phyloP scores from a whole-genome alignment of 768 basidiomycete genomes.

The Rickenella mellea region DNA sequence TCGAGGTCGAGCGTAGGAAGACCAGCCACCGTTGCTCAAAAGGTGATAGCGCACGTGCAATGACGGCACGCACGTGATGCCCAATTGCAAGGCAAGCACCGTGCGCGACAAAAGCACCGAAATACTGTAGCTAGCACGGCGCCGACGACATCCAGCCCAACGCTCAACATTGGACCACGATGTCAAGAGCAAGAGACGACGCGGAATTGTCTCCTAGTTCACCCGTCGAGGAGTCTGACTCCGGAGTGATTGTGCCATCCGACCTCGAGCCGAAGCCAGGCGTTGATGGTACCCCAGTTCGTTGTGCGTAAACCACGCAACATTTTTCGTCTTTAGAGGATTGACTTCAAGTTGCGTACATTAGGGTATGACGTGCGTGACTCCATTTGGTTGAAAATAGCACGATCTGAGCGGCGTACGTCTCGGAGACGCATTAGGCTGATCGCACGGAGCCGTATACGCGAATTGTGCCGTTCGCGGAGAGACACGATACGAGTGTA shows the following conservation, averaged over 20 bases:
- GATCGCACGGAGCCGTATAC: slow-evolving; percentile 80
- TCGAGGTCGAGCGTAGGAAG: too few species aligned
- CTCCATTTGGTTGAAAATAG: slow-evolving; percentile 7
- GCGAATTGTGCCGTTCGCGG: slow-evolving; percentile 74
- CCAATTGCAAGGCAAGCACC: too few species aligned
- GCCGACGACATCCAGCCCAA: too few species aligned
- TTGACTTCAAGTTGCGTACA: slow-evolving; percentile 8
- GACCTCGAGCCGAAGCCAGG: slow-evolving; percentile 67
- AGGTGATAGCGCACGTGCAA: too few species aligned
- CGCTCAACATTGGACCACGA: too few species aligned
- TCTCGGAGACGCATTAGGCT: slow-evolving; percentile 36
- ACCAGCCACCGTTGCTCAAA: too few species aligned
- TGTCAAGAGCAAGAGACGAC: too few species aligned
- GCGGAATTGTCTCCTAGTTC: slow-evolving; percentile 22
- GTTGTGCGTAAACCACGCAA: slow-evolving; percentile 55
- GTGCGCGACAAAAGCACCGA: too few species aligned
- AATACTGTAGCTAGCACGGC: too few species aligned
- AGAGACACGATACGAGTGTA: slow-evolving; percentile 71
- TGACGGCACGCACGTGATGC: too few species aligned
- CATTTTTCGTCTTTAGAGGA: too few species aligned
- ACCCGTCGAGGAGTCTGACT: slow-evolving; percentile 58
- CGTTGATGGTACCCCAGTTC: slow-evolving; percentile 63
- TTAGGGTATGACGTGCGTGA: slow-evolving; percentile 78
- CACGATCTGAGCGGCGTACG: slow-evolving; percentile 2
- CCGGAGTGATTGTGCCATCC: slow-evolving; percentile 29